Evolutionary conservation across 805 yeast species (phyloP).

Genomic region (Hanseniaspora mollemarum): DNA sequence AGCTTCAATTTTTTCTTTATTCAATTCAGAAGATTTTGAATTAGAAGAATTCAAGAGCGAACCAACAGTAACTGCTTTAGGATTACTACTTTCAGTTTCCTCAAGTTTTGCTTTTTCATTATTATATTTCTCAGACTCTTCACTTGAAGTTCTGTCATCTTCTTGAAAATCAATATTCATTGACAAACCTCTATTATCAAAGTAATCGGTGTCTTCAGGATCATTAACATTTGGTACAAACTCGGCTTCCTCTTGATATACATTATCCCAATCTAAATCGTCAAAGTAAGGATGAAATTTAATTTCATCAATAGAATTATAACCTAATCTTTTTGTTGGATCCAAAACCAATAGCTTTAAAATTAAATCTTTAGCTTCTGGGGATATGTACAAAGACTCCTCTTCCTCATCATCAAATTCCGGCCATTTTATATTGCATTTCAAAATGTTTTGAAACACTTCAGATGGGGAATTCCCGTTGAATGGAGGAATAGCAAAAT

Average conservation of each 20-base stretch:
- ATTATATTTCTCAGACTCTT: neutral
- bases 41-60: constrained; percentile 7
- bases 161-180: constrained; percentile 45
- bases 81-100: neutral
- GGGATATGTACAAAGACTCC: constrained; percentile 46
- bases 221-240: constrained; percentile 70
- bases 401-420: constrained; percentile 38
- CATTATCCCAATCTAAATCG: constrained; percentile 59
- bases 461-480: constrained; percentile 67
- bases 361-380: constrained; percentile 66
- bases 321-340: constrained; percentile 61
- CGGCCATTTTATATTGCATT: constrained; percentile 78
- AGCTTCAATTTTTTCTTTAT: constrained; percentile 13
- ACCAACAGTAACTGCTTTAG: constrained; percentile 6
- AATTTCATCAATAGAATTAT: constrained; percentile 68
- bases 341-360: constrained; percentile 48
- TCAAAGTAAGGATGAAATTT: constrained; percentile 66
- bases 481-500: constrained; percentile 92
- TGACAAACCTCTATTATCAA: constrained; percentile 81
- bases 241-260: constrained; percentile 62
- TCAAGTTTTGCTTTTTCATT: neutral
- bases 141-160: constrained; percentile 24
- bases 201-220: constrained; percentile 84
- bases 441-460: constrained; percentile 72
- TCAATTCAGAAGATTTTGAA: neutral